Base-by-base conservation (phyloP, 108 stramenopile genomes). In the Schizochytrium sp. region DNA sequence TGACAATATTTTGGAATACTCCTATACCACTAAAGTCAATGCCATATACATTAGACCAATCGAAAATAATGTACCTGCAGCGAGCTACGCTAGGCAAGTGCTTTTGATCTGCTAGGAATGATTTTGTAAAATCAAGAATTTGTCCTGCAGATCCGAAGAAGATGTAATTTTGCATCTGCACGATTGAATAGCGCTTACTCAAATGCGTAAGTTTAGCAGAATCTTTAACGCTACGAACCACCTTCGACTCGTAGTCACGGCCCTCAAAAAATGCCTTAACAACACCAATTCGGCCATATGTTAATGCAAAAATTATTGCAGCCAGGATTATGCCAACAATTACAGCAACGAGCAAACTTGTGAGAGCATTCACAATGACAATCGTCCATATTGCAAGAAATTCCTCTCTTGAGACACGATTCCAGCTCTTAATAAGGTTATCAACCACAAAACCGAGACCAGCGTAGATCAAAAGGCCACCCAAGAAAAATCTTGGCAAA, bases 161-260 rank as follows among this genome's bases (percentile, higher is more conserved):
- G 19, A 83, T 83, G 73, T 53, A 83, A 2, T 83, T 83, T 19
- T 83, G 73, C 73, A 83, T 53, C 45, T 83, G 73, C 46, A 83
- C 50, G 12, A 83, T 53, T 17, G 73, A 46, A 19, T 53, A 83
- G 4, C 73, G 73, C 46, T 53, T 7, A 8, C 15, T 15, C 8
- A 83, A 8, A 53, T 83, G 73, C 0, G 50, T 12, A 53, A 83
- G 5, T 19, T 83, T 83, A 8, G 7, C 4, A 12, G 49, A 4
- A 8, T 83, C 73, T 38, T 12, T 8, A 19, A 53, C 19, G 73
- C 45, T 83, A 4, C 73, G 73, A 7, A 83, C 73, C 28, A 83
- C 73, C 7, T 83, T 42, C 7, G 73, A 83, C 19, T 83, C 73
- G 50, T 83, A 83, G 19, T 42, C 73, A 4, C 45, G 13, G 7